Conservation (phyloP, 163 green algal species). For the Chlorella variabilis region DNA sequence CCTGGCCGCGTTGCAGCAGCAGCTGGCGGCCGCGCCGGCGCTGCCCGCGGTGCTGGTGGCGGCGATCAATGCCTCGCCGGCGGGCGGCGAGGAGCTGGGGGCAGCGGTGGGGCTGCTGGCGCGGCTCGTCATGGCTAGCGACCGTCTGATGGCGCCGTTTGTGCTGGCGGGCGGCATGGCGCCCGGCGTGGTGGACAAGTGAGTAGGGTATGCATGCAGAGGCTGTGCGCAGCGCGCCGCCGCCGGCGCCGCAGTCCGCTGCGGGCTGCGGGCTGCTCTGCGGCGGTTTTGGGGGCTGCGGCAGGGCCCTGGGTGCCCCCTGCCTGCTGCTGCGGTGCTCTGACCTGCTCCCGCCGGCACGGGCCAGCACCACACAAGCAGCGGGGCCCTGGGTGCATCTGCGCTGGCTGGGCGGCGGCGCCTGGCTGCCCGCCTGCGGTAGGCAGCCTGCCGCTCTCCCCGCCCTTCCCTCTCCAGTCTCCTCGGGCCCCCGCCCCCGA, state of each 20-base stretch:
- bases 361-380: no score
- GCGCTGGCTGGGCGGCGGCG: no score
- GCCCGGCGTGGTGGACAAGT: slow-evolving; percentile 38
- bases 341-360: no score
- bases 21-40: not conserved
- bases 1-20: slow-evolving; percentile 10
- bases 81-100: slow-evolving; percentile 36
- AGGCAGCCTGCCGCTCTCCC: no score
- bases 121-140: slow-evolving; percentile 61
- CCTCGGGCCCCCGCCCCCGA: no score
- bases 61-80: not conserved
- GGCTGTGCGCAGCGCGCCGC: no score
- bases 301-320: not conserved
- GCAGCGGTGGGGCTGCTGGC: slow-evolving; percentile 64
- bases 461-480: no score
- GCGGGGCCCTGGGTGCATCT: no score
- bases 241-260: not conserved
- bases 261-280: slow-evolving; percentile 47
- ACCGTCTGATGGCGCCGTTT: slow-evolving; percentile 59
- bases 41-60: slow-evolving; percentile 7
- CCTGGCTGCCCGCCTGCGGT: no score
- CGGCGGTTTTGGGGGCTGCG: no score
- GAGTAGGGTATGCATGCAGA: not conserved
- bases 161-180: slow-evolving; percentile 60
- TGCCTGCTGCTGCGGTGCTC: no score